Conservation (phyloP, 768 basidiomycete genomes). For the Rhodotorula toruloides region DNA sequence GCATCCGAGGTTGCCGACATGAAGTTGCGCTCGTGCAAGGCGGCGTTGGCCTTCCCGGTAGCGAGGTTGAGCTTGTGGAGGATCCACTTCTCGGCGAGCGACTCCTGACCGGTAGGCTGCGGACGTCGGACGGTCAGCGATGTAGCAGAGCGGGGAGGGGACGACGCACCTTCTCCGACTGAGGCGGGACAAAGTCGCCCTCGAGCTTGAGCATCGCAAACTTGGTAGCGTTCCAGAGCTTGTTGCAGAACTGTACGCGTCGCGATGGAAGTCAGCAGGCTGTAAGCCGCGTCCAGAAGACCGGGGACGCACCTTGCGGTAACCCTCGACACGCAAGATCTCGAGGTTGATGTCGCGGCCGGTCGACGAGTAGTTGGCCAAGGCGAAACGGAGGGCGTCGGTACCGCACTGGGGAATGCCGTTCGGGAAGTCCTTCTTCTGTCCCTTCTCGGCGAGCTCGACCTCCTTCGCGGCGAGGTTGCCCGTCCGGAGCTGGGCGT, state of each 20-base stretch:
- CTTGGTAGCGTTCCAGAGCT: constrained; percentile 97
- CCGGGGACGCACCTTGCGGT: constrained; percentile 61
- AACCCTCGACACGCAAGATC: constrained; percentile 91
- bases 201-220: constrained; percentile 99
- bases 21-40: constrained; percentile 78
- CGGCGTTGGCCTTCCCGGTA: constrained; percentile 65
- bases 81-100: constrained; percentile 90
- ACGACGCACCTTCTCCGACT: constrained; percentile 59
- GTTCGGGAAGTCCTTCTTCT: constrained; percentile 98
- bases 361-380: constrained; percentile 88
- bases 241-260: constrained; percentile 74
- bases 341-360: constrained; percentile 97
- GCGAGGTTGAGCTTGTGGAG: constrained; percentile 87
- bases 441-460: constrained; percentile 78
- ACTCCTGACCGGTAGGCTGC: constrained; percentile 82
- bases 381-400: constrained; percentile 88
- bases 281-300: background rate
- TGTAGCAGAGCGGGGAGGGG: background rate
- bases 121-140: background rate
- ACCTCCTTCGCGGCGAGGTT: constrained; percentile 94
- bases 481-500: constrained; percentile 78
- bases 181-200: constrained; percentile 68
- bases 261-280: background rate
- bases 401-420: constrained; percentile 99
- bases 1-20: constrained; percentile 78